These are phyloP conservation scores for Tolypocladium guangdongense DNA, from an alignment of 2,329 filamentous ascomycete species.

Conservation along the genomic window DNA sequence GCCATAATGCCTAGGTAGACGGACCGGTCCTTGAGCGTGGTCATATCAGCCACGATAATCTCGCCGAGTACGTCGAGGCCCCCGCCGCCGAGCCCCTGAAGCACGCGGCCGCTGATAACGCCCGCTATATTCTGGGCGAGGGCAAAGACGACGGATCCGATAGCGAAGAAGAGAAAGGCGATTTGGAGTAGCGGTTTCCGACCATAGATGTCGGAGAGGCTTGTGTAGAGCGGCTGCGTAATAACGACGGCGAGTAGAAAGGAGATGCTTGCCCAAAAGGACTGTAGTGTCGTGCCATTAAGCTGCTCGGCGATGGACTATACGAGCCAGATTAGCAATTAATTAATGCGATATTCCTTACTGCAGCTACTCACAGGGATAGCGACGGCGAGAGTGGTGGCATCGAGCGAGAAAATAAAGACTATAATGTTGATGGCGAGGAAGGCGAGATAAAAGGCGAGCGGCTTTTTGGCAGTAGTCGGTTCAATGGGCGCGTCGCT, in stretches of 20 bases:
- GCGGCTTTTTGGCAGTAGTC: no score
- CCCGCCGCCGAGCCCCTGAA: background rate
- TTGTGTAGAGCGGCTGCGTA: background rate
- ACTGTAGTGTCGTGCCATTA: background rate
- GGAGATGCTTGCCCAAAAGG: background rate
- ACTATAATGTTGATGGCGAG: background rate
- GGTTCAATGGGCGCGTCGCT: no score
- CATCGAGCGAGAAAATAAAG: background rate
- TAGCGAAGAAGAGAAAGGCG: background rate
- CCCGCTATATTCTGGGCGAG: background rate
- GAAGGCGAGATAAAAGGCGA: background rate
- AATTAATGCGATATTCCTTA: no score
- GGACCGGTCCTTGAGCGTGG: background rate
- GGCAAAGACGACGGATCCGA: background rate
- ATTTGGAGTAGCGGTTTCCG: background rate
- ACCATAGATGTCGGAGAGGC: background rate
- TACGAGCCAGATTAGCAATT: no score
- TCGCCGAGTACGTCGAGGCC: background rate
- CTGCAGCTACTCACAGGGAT: background rate
- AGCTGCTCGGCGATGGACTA: background rate
- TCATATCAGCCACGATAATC: background rate
- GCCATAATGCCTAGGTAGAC: background rate
- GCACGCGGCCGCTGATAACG: background rate
- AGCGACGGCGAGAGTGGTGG: background rate
- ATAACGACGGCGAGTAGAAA: background rate